Evolutionary conservation across 139 green algal genomes (phyloP).

Genomic region (Raphidocelis subcapitata): DNA sequence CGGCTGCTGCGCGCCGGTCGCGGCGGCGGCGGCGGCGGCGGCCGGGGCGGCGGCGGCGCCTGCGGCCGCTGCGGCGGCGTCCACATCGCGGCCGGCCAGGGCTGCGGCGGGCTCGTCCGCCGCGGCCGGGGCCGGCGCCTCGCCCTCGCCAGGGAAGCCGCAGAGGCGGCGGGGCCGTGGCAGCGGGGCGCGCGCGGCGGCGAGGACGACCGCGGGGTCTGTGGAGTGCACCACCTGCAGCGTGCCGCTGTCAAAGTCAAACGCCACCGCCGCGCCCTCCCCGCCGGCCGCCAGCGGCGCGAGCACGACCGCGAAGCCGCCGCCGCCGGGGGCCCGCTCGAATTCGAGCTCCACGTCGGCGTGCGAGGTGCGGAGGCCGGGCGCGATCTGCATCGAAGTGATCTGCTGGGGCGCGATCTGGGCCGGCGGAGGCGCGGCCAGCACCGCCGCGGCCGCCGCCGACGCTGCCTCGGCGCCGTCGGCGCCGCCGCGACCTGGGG

Average conservation of each 20-base stretch:
- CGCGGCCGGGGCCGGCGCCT: no score
- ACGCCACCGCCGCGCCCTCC: conserved; percentile 15
- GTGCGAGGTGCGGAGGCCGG: neutral
- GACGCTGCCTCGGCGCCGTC: neutral
- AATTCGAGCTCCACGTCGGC: conserved; percentile 18
- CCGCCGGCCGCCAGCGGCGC: conserved; percentile 12
- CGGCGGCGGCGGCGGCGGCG: no score
- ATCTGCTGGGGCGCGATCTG: no score
- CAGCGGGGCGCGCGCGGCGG: no score
- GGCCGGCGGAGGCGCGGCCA: neutral
- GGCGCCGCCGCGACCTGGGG: neutral
- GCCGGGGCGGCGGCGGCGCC: no score
- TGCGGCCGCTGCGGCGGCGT: no score
- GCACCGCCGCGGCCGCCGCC: neutral
- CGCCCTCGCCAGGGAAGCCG: no score
- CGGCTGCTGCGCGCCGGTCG: no score
- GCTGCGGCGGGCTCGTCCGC: no score
- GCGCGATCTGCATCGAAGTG: no score
- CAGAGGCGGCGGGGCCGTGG: no score
- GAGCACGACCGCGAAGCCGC: conserved; percentile 13
- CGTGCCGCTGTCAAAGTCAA: conserved; percentile 8
- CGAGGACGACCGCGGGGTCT: neutral
- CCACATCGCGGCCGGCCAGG: no score
- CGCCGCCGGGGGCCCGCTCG: neutral
- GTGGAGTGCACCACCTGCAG: conserved; percentile 27